phyloP scores from a whole-genome alignment of 2,329 filamentous ascomycete genomes.

The Acrocalymma vagum region DNA sequence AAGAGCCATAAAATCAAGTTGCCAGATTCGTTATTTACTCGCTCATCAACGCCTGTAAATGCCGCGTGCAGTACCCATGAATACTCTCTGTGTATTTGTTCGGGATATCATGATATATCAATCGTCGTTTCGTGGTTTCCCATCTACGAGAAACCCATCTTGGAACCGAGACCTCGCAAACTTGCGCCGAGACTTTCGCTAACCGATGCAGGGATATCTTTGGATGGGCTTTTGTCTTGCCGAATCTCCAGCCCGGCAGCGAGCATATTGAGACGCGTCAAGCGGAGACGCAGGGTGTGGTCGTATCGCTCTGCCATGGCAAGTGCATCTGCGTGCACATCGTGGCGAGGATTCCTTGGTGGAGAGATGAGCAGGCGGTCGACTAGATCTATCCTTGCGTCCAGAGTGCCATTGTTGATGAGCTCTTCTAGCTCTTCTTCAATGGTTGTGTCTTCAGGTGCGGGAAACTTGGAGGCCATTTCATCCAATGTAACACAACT shows the following conservation, averaged over 20 bases:
- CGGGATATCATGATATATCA: too few relatives aligned
- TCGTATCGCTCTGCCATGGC: slow-evolving; percentile 76
- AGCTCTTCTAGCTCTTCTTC: slow-evolving; percentile 79
- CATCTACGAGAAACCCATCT: slow-evolving; percentile 38
- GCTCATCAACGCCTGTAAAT: too few relatives aligned
- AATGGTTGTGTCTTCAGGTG: slow-evolving; percentile 59
- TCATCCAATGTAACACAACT: slow-evolving; percentile 83
- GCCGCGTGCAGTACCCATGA: too few relatives aligned
- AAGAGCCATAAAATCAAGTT: too few relatives aligned
- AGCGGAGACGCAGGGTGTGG: slow-evolving; percentile 75
- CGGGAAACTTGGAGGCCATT: slow-evolving; percentile 78
- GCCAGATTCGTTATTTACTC: too few relatives aligned
- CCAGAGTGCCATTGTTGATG: slow-evolving; percentile 75
- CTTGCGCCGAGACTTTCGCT: slow-evolving; percentile 34
- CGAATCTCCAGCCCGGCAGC: slow-evolving; percentile 77
- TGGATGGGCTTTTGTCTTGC: slow-evolving; percentile 27
- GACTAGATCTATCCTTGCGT: slow-evolving; percentile 85
- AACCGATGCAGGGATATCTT: slow-evolving; percentile 20
- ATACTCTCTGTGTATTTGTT: too few relatives aligned
- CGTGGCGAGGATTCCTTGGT: slow-evolving; percentile 69
- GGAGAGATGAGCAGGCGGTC: slow-evolving; percentile 80
- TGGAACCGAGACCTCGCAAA: slow-evolving; percentile 36
- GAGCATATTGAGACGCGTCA: slow-evolving; percentile 79
- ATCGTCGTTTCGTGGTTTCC: too few relatives aligned
- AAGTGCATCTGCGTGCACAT: slow-evolving; percentile 76